Evolutionary conservation across 148 eudicot genomes (phyloP).

Genomic region (Heliosperma pusillum): DNA sequence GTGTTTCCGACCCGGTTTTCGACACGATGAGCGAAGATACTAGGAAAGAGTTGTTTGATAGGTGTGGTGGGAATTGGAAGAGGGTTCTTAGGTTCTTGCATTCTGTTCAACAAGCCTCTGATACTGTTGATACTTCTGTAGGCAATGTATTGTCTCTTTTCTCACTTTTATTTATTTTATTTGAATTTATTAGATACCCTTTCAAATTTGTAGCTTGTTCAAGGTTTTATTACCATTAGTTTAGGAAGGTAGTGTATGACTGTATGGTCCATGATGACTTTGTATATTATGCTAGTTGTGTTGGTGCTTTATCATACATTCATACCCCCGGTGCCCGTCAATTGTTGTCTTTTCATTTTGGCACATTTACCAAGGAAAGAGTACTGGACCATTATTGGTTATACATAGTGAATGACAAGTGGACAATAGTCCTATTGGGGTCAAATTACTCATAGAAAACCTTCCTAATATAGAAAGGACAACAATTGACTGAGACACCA

Average conservation of each 20-base stretch:
- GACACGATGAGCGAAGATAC: conserved; percentile 32
- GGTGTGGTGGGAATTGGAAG: conserved; percentile 79
- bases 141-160: conserved; percentile 73
- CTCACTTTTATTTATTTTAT: not conserved
- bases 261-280: not conserved
- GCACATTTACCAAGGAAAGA: no score
- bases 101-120: conserved; percentile 74
- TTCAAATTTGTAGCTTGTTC: not conserved
- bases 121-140: conserved; percentile 60
- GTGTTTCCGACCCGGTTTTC: conserved; percentile 54
- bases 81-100: conserved; percentile 83
- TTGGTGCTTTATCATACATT: no score
- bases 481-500: no score
- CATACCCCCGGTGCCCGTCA: no score
- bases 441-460: no score
- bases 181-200: no score
- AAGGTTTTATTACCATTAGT: not conserved
- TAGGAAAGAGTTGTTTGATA: conserved; percentile 39
- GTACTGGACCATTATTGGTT: no score
- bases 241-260: not conserved
- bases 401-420: no score
- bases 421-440: no score
- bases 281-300: no score
- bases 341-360: no score
- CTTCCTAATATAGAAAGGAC: no score